Evolutionary conservation across 495 filamentous ascomycete genomes (phyloP).

Genomic region (Articulospora tetracladia): DNA sequence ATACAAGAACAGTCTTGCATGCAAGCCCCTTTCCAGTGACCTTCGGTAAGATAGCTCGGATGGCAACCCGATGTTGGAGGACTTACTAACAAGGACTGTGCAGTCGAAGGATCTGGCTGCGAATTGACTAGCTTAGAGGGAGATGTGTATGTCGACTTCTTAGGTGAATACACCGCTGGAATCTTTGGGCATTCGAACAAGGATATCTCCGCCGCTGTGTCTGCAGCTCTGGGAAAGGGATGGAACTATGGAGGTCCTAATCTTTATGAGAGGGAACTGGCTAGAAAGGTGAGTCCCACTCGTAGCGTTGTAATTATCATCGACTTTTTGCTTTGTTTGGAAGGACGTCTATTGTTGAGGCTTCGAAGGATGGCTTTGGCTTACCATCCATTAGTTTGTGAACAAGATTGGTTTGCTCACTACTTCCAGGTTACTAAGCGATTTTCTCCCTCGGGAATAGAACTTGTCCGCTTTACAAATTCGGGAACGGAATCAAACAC

Average conservation of each 20-base stretch:
- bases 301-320: too few species aligned
- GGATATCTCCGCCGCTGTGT: constrained; percentile 33
- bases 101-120: constrained; percentile 12
- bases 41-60: constrained; percentile 29
- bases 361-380: too few species aligned
- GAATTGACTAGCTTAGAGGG: constrained; percentile 16
- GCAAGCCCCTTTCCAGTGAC: constrained; percentile 43
- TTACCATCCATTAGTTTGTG: neutral
- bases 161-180: constrained; percentile 50
- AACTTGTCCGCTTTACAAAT: constrained; percentile 35
- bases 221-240: constrained; percentile 23
- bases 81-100: neutral
- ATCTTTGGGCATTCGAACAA: constrained; percentile 51
- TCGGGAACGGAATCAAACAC: constrained; percentile 38
- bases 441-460: constrained; percentile 23
- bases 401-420: neutral
- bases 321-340: too few species aligned
- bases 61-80: neutral
- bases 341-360: too few species aligned
- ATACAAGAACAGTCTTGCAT: constrained; percentile 56
- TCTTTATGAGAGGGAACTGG: constrained; percentile 29
- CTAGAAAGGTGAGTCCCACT: constrained; percentile 26
- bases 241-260: constrained; percentile 32
- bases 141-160: constrained; percentile 40
- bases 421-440: constrained; percentile 10